Evolutionary conservation across 306 rosid species (phyloP), one percentile per base, ranked within the genome.

Genomic region (Macrotyloma uniflorum): DNA sequence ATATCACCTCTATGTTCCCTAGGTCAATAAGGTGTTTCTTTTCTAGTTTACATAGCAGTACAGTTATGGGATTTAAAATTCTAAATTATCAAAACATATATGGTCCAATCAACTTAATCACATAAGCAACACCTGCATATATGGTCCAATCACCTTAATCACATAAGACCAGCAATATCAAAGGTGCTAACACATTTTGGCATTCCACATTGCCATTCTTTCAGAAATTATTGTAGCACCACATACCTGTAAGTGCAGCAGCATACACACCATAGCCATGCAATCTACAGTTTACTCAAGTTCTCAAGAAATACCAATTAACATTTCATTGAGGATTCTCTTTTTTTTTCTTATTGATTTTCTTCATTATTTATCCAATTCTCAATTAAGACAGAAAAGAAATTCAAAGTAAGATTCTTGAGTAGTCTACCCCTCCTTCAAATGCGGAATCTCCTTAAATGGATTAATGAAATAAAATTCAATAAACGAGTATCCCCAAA

Each of bases 71-170:
- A 58, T 50, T 67, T 11, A 16, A 58, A 57, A 43, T 11, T 75
- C 42, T 74, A 33, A 67, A 46, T 26, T 15, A 69, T 61, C 28
- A 36, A 22, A 77, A 23, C 24, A 63, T 74, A 61, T 51, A 80
- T 19, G 51, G 23, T 76, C 46, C 66, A 24, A 81, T 74, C 71
- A 68, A 26, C 73, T 22, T 73, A 58, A 28, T 30, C 19, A 79
- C 6, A 13, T 11, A 35, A 33, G 46, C 13, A 66, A 59, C 28
- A 70, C 57, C 59, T 8, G 49, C 66, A 61, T 13, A 32, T 5
- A 20, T 28, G 18, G 23, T 76, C 46, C 66, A 24, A 81, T 74
- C 71, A 68, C 33, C 73, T 22, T 73, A 58, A 28, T 30, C 19
- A 79, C 6, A 36, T 2, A 1, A 40, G 3, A 77, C 9, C 35